A percentile compares a stretch with the other conserved stretches of the same genome.
Conservation (phyloP, 2,329 filamentous ascomycete genomes). For the Penicillium sp. region DNA sequence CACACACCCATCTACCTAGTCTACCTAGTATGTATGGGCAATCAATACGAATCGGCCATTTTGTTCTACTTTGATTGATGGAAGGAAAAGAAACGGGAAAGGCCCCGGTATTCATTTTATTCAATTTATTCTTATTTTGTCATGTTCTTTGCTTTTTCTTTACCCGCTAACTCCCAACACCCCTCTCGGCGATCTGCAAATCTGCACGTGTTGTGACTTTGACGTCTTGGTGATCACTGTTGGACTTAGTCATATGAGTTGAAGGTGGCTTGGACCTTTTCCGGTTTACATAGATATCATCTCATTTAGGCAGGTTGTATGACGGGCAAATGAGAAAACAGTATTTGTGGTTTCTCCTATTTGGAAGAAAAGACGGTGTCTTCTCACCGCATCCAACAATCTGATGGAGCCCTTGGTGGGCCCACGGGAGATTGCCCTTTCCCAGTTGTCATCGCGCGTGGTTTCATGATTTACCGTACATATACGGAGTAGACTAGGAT, state of each 20-base stretch:
- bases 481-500: slow-evolving; percentile 2
- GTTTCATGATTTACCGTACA: slow-evolving; percentile 22
- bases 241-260: slow-evolving; percentile 1
- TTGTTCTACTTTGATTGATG: slow-evolving; percentile 7
- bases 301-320: neutral
- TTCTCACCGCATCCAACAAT: slow-evolving; percentile 24
- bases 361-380: neutral
- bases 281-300: neutral
- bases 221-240: neutral
- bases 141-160: slow-evolving; percentile 8
- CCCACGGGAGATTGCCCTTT: slow-evolving; percentile 28
- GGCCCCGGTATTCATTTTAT: slow-evolving; percentile 4
- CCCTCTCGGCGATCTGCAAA: slow-evolving; percentile 15
- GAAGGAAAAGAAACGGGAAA: neutral
- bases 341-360: too few relatives aligned
- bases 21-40: too few relatives aligned
- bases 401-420: slow-evolving; percentile 24
- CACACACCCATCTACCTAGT: too few relatives aligned
- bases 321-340: too few relatives aligned
- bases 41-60: slow-evolving; percentile 17
- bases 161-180: neutral
- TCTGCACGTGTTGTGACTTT: slow-evolving; percentile 6
- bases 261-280: neutral
- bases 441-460: slow-evolving; percentile 25
- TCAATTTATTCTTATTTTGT: slow-evolving; percentile 9